phyloP scores from a whole-genome alignment of 768 basidiomycete species.

The Phanerochaete carnosa region DNA sequence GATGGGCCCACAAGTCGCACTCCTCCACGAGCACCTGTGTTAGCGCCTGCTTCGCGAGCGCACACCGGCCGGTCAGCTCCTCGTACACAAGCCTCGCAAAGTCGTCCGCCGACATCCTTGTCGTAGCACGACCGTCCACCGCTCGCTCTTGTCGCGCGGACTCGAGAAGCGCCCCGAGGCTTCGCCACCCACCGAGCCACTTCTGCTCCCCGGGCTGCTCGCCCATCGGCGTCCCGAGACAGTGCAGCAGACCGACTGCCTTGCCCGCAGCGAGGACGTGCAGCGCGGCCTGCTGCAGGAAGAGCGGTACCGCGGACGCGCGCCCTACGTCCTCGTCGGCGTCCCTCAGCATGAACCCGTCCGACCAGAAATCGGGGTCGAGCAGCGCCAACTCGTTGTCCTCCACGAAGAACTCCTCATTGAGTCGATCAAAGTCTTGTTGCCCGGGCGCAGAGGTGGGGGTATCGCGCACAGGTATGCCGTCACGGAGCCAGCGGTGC shows the following conservation, averaged over 20 bases:
- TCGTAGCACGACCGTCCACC: conserved; percentile 12
- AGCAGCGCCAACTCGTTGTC: conserved; percentile 51
- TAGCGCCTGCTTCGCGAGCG: conserved; percentile 46
- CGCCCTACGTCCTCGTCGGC: conserved; percentile 25
- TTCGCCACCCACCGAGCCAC: conserved; percentile 8
- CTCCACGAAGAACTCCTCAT: conserved; percentile 82
- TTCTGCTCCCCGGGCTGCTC: neutral
- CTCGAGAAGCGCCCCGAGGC: neutral
- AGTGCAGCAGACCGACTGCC: conserved; percentile 69
- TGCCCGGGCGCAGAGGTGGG: neutral
- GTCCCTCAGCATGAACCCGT: conserved; percentile 61
- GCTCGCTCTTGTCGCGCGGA: neutral
- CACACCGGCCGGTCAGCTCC: conserved; percentile 54
- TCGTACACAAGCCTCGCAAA: conserved; percentile 65
- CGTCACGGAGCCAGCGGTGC: conserved; percentile 67
- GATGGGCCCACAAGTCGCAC: conserved; percentile 61
- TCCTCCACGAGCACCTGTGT: conserved; percentile 61
- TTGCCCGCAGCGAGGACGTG: conserved; percentile 69
- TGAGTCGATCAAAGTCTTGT: conserved; percentile 27
- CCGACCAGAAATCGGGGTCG: conserved; percentile 79
- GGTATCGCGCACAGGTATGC: conserved; percentile 49
- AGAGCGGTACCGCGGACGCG: conserved; percentile 41
- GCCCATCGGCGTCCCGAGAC: conserved; percentile 36
- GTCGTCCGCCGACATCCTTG: conserved; percentile 57
- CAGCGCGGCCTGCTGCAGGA: conserved; percentile 58